Conservation (phyloP, 257 asterid species). For the Ilex aquifolium region DNA sequence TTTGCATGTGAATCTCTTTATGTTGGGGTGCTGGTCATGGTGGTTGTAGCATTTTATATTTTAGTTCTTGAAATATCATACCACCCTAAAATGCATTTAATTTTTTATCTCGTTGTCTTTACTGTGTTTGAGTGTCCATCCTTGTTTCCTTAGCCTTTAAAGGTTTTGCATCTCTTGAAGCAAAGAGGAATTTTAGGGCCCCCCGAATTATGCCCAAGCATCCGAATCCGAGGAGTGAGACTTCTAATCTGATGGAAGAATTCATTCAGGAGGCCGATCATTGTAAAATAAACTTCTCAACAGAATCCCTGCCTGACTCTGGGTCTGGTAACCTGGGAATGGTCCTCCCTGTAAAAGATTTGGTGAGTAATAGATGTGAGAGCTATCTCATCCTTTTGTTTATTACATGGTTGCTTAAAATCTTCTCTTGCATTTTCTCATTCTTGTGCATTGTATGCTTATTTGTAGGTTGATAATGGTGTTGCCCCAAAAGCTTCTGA, state of each 20-base stretch:
- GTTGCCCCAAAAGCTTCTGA: constrained; percentile 22
- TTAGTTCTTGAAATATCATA: background rate
- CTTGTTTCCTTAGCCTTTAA: constrained; percentile 40
- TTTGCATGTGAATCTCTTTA: background rate
- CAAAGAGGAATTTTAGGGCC: constrained; percentile 66
- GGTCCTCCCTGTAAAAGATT: constrained; percentile 4
- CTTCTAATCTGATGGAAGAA: constrained; percentile 20
- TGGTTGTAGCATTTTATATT: background rate
- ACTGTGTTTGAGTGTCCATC: background rate
- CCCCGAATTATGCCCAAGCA: constrained; percentile 49
- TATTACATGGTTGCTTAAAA: constrained; percentile 3
- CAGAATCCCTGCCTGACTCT: constrained; percentile 16
- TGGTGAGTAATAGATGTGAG: constrained; percentile 12
- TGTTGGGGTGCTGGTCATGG: background rate
- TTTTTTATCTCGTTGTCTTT: no score
- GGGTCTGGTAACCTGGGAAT: constrained; percentile 6
- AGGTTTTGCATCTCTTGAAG: constrained; percentile 94
- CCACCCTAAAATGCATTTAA: no score
- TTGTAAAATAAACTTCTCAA: constrained; percentile 6
- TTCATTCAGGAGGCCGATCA: constrained; percentile 27
- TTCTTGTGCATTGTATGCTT: background rate
- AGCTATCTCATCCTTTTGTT: constrained; percentile 2
- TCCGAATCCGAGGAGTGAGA: constrained; percentile 30
- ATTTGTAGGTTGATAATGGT: constrained; percentile 33
- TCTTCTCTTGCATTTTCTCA: background rate